Conservation (phyloP, 805 yeast species). For the Spathaspora hagerdaliae region DNA sequence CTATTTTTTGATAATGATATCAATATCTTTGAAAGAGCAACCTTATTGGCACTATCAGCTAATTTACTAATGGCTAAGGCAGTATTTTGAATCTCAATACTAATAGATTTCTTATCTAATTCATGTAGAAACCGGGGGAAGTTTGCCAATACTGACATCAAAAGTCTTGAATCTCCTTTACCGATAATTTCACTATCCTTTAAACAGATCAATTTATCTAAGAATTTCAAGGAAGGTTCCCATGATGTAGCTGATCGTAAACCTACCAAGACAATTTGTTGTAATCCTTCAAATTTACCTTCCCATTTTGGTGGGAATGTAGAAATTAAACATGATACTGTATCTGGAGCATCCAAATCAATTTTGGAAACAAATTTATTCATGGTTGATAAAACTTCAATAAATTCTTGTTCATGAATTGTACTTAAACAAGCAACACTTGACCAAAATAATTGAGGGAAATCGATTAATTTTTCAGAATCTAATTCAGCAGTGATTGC, state of each 20-base stretch:
- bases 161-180: slow-evolving; percentile 60
- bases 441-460: slow-evolving; percentile 95
- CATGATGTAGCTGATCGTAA: slow-evolving; percentile 76
- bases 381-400: slow-evolving; percentile 79
- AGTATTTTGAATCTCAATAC: slow-evolving; percentile 46
- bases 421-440: slow-evolving; percentile 88
- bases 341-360: slow-evolving; percentile 79
- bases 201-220: slow-evolving; percentile 66
- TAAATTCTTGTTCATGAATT: slow-evolving; percentile 87
- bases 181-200: slow-evolving; percentile 77
- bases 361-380: slow-evolving; percentile 82
- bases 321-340: slow-evolving; percentile 75
- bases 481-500: slow-evolving; percentile 86
- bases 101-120: slow-evolving; percentile 49
- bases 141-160: slow-evolving; percentile 71
- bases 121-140: slow-evolving; percentile 85
- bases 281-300: slow-evolving; percentile 87
- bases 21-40: slow-evolving; percentile 65
- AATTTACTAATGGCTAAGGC: slow-evolving; percentile 46
- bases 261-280: slow-evolving; percentile 75
- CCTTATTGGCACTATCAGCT: slow-evolving; percentile 55
- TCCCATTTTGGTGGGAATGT: slow-evolving; percentile 97
- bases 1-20: slow-evolving; percentile 72
- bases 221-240: slow-evolving; percentile 68
- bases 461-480: slow-evolving; percentile 72